Base-by-base conservation (phyloP, 441 rosid genomes). In the Manihot esculenta region DNA sequence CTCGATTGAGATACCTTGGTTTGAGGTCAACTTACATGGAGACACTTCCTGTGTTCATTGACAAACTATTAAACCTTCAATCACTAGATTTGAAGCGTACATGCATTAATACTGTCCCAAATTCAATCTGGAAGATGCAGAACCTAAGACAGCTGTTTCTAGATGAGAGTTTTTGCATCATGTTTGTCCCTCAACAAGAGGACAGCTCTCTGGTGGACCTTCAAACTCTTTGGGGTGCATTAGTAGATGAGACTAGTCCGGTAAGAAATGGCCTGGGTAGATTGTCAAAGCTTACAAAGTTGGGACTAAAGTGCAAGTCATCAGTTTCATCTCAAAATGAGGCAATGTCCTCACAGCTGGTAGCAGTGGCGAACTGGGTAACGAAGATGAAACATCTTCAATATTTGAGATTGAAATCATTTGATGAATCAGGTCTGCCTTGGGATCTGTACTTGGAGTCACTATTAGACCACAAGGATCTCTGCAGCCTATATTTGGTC, bases 1-100 rank as follows among this genome's bases (percentile, higher is more conserved):
- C 47, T 69, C 21, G 21, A 3, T 45, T 69, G 47, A 69, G 30
- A 33, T 69, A 69, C 47, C 30, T 69, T 26, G 72, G 72, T 30
- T 45, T 69, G 27, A 30, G 72, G 7, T 58, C 45, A 30, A 69
- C 72, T 30, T 58, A 69, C 21, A 30, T 69, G 5, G 72, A 45
- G 21, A 45, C 13, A 0, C 33, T 30, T 30, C 33, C 33, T 30
- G 1, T 30, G 33, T 58, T 58, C 18, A 30, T 69, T 5, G 1
- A 45, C 30, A 69, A 47, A 27, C n/a, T 69, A 35, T 21, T 69
- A 1, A 69, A 9, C 30, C 65, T 69, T n/a, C 65, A 47, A 0
- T 27, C 57, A 0, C 7, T 69, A 3, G 65, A 69, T 69, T 59
- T 69, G 48, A 69, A 59, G 57, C 55, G 21, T 2, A 58, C 72